Evolutionary conservation across 1,284 basidiomycete species (phyloP), one percentile per base, ranked within the genome.

Genomic region (Trichosporon sp.): DNA sequence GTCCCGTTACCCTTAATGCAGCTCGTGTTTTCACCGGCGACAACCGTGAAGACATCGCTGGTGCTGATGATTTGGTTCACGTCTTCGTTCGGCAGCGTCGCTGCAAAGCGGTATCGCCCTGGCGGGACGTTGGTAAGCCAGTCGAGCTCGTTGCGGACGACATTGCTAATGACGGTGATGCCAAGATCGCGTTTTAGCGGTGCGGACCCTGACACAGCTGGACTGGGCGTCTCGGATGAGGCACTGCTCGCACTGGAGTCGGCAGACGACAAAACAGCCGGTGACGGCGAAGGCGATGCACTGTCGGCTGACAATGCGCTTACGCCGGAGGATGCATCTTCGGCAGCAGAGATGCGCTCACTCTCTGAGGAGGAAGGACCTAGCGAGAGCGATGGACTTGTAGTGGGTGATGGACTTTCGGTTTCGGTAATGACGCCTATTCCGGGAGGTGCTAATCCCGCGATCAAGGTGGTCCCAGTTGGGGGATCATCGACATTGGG

Each of bases 1-100:
- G 49, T 54, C 27, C 49, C 49, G 49, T 54, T 54, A 29, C 49
- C 27, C 49, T 54, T 54, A 29, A 54, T 54, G 49, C 49, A 54
- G 25, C 27, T 31, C 27, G 49, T 31, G 16, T 54, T 27, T 6
- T 13, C 4, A n/a, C 49, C 49, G 8, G 49, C 49, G 13, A 54
- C 27, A 31, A 54, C 49, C 1, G 49, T 54, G 49, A 54, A 54
- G 13, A 54, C 49, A n/a, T 54, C 27, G 49, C 49, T 54, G 13
- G 49, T 54, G 16, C 49, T 54, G 49, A 54, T 54, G 49, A 54
- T 31, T 27, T 54, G 25, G 49, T 54, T 54, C 49, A 54, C 49
- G 25, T 29, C 49, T 21, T 29, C 25, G 25, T 54, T n/a, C 11
- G 49, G 49, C 49, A 54, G 49, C 25, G 49, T 54, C 49, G 49